Conservation (phyloP, 345 rosid genomes). For the Barbarea vulgaris region DNA sequence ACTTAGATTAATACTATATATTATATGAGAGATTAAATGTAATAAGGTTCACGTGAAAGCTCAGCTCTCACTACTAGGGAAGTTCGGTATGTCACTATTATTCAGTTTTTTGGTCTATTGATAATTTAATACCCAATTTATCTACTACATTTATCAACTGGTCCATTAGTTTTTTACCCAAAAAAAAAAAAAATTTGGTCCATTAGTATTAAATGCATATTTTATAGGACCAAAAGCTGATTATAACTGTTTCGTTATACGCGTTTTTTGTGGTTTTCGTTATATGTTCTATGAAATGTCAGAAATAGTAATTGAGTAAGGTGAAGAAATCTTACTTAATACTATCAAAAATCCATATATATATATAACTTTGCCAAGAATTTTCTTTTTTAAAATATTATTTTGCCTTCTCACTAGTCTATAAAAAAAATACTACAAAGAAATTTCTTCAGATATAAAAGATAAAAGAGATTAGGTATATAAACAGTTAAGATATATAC, state of each 20-base stretch:
- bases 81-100: constrained; percentile 1
- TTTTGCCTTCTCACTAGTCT: neutral
- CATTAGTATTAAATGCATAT: constrained; percentile 27
- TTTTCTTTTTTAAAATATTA: no score
- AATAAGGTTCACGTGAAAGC: constrained; percentile 1
- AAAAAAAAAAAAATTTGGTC: no score
- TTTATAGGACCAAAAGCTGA: constrained; percentile 16
- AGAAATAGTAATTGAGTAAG: neutral
- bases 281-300: neutral
- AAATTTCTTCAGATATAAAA: neutral
- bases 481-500: neutral
- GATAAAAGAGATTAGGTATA: neutral
- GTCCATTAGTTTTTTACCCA: constrained; percentile 24
- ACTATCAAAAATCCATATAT: no score
- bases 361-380: no score
- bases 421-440: neutral
- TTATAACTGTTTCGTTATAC: neutral
- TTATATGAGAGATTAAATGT: neutral
- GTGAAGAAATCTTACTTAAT: neutral
- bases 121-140: constrained; percentile 10
- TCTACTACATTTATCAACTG: constrained; percentile 35
- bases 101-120: constrained; percentile 7
- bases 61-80: neutral
- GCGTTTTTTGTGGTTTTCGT: neutral
- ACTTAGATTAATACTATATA: neutral